A percentile compares a stretch with the other conserved stretches of the same genome.
Evolutionary conservation across 805 yeast species (phyloP).

Genomic region (Gaillardinia entomophila): DNA sequence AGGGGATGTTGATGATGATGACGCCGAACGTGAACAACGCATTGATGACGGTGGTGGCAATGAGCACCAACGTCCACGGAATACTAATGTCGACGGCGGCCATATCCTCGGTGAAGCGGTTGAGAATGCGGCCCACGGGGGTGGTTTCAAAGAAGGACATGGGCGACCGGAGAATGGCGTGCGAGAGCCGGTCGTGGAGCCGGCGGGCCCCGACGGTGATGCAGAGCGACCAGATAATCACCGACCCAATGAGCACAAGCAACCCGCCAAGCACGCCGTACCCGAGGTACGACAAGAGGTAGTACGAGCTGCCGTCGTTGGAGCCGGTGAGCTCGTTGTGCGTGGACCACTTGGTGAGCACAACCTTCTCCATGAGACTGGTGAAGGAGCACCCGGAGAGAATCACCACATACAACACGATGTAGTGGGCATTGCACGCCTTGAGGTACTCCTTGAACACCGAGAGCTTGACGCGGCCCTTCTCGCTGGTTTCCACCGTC

Average conservation of each 20-base stretch:
- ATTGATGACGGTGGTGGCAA: constrained; percentile 15
- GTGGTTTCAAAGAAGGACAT: constrained; percentile 40
- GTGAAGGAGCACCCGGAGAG: constrained; percentile 14
- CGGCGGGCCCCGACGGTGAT: constrained; percentile 24
- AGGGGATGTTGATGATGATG: constrained; percentile 25
- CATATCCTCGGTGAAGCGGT: constrained; percentile 34
- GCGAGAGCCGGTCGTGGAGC: constrained; percentile 34
- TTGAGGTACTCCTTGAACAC: constrained; percentile 23
- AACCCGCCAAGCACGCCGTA: constrained; percentile 25
- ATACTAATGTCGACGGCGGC: constrained; percentile 25
- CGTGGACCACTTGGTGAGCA: constrained; percentile 34
- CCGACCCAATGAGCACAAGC: constrained; percentile 19
- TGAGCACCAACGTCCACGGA: constrained; percentile 23
- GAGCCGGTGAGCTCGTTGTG: constrained; percentile 16
- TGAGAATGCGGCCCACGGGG: constrained; percentile 34
- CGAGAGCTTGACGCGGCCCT: constrained; percentile 24
- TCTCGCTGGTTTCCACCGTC: constrained; percentile 9
- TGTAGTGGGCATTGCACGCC: constrained; percentile 25
- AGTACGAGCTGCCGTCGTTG: constrained; percentile 19
- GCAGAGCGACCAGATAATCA: constrained; percentile 25
- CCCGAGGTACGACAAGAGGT: constrained; percentile 18
- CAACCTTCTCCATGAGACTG: constrained; percentile 18
- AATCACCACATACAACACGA: constrained; percentile 17
- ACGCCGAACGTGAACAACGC: constrained; percentile 24
- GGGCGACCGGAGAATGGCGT: constrained; percentile 29